Evolutionary conservation across 108 stramenopile genomes (phyloP).

Genomic region (Aureococcus anophagefferens): DNA sequence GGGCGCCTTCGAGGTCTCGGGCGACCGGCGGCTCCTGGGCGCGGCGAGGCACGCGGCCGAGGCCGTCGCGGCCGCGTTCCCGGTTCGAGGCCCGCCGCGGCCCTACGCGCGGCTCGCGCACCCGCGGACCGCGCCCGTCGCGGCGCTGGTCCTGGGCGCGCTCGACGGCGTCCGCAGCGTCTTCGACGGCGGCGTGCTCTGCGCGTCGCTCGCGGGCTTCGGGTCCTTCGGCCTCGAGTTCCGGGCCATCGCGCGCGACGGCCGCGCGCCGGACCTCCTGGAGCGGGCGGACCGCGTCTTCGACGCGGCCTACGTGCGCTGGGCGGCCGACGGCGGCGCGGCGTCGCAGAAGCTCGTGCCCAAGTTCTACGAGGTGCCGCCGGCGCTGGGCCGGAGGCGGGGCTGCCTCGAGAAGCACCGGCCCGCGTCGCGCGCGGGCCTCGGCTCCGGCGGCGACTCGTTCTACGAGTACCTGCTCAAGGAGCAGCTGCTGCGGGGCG

Average conservation of each 20-base stretch:
- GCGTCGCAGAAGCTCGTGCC: too few species aligned
- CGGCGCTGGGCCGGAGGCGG: too few species aligned
- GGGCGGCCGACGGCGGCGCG: slow-evolving; percentile 17
- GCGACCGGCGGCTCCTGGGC: slow-evolving; percentile 34
- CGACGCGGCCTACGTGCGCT: not conserved
- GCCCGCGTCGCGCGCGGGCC: slow-evolving; percentile 4
- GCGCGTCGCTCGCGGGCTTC: not conserved
- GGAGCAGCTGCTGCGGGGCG: slow-evolving; percentile 27
- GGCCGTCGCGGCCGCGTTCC: slow-evolving; percentile 41
- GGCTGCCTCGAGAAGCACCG: too few species aligned
- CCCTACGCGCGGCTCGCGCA: slow-evolving; percentile 42
- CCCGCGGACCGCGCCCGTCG: slow-evolving; percentile 50
- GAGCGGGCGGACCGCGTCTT: slow-evolving; percentile 23
- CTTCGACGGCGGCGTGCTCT: not conserved
- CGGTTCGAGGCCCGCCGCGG: too few species aligned
- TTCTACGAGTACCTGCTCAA: slow-evolving; percentile 69
- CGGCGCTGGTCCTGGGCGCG: slow-evolving; percentile 15
- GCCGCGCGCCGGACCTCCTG: slow-evolving; percentile 31
- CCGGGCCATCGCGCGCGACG: slow-evolving; percentile 35
- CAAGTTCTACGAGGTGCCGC: not conserved
- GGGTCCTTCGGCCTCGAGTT: slow-evolving; percentile 51
- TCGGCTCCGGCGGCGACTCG: slow-evolving; percentile 57
- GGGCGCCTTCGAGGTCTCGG: slow-evolving; percentile 50
- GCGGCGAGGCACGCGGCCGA: slow-evolving; percentile 43
- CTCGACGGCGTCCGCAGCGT: too few species aligned